Evolutionary conservation across 1,284 basidiomycete species (phyloP).

Genomic region (Ceratobasidium sp.): DNA sequence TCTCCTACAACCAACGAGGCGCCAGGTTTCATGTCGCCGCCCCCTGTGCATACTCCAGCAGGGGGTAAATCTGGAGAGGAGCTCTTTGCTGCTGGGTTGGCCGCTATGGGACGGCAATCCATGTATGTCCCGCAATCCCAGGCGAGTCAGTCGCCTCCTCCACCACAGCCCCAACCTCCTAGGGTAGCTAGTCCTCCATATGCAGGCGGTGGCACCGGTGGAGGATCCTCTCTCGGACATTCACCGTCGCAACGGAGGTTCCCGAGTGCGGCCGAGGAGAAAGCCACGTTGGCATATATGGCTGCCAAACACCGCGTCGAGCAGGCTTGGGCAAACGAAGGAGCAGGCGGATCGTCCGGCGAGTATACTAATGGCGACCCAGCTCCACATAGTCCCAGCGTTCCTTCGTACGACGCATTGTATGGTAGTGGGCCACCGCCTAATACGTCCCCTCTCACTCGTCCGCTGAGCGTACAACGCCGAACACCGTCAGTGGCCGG

Average conservation of each 20-base stretch:
- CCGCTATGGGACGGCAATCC: conserved; percentile 36
- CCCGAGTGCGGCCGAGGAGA: conserved; percentile 34
- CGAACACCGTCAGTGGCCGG: conserved; percentile 29
- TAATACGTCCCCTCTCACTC: not conserved
- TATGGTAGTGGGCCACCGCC: conserved; percentile 15
- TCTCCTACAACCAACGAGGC: not conserved
- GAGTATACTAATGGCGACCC: not conserved
- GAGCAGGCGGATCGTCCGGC: conserved; percentile 17
- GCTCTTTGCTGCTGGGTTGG: conserved; percentile 39
- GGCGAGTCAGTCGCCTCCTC: conserved; percentile 9
- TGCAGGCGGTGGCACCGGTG: not conserved
- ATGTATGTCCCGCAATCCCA: conserved; percentile 31
- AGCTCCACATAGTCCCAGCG: conserved; percentile 27
- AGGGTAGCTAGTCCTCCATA: conserved; percentile 12
- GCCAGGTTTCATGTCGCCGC: not conserved
- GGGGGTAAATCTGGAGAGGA: conserved; percentile 30
- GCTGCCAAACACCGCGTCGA: conserved; percentile 40
- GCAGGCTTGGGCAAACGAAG: conserved; percentile 26
- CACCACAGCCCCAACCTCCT: not conserved
- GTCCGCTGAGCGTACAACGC: conserved; percentile 31
- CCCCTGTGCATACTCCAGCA: conserved; percentile 12
- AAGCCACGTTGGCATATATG: conserved; percentile 31
- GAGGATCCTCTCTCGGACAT: conserved; percentile 24
- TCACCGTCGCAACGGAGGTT: conserved; percentile 14
- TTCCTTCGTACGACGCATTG: conserved; percentile 37